Conservation (phyloP, 306 rosid species). For the Crotalaria pallida region DNA sequence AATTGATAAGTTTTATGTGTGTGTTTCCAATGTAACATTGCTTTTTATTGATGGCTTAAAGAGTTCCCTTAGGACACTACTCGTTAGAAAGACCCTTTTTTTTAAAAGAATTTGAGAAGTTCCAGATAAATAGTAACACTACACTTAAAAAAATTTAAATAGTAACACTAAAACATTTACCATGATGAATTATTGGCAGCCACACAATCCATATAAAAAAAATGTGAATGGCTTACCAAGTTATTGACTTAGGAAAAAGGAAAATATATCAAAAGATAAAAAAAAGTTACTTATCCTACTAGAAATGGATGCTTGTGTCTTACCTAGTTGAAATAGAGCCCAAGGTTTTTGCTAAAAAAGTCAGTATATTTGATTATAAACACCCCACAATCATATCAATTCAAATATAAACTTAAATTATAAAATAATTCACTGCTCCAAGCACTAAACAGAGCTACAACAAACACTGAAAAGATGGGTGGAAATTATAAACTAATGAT, state of each 20-base stretch:
- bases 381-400: conserved; percentile 84
- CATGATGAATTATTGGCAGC: not conserved
- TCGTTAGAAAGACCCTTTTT: no score
- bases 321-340: conserved; percentile 86
- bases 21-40: no score
- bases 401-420: conserved; percentile 3
- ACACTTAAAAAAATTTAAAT: no score
- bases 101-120: not conserved
- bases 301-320: conserved; percentile 15
- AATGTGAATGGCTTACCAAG: not conserved
- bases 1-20: no score
- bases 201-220: not conserved
- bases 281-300: not conserved
- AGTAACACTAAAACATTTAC: not conserved
- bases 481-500: no score
- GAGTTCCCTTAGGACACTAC: no score
- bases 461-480: no score
- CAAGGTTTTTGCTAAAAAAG: conserved; percentile 77
- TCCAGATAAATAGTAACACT: not conserved
- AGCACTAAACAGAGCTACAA: no score
- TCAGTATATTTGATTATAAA: conserved; percentile 91
- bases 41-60: no score
- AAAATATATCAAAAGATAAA: no score
- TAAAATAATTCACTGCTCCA: no score
- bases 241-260: no score